Percentiles rank a stretch among this genome's conserved stretches.
These are phyloP conservation scores for Podospora appendiculata DNA, from an alignment of 495 filamentous ascomycete species.

Conservation along the genomic window DNA sequence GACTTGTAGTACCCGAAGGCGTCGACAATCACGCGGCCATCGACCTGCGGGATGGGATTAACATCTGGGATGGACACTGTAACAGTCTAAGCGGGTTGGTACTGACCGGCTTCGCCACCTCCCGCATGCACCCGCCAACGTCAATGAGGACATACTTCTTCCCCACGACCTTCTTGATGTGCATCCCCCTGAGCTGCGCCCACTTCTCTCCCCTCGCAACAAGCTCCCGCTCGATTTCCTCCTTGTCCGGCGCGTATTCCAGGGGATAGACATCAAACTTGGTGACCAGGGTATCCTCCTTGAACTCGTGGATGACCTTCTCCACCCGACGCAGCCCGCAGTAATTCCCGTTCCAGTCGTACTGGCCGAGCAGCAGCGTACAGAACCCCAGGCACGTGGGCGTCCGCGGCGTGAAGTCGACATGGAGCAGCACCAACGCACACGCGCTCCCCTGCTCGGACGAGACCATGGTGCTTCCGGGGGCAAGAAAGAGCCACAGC, in stretches of 20 bases:
- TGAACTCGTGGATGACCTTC: conserved; percentile 33
- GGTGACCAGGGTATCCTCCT: conserved; percentile 43
- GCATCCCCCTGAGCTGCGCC: conserved; percentile 41
- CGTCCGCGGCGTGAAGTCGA: background rate
- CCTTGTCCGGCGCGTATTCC: conserved; percentile 35
- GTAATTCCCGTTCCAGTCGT: conserved; percentile 48
- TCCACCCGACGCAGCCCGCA: conserved; percentile 36
- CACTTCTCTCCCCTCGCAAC: conserved; percentile 36
- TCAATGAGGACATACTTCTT: too few relatives aligned
- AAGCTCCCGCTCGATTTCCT: conserved; percentile 25
- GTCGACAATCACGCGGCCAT: too few relatives aligned
- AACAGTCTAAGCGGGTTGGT: too few relatives aligned
- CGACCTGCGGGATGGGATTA: too few relatives aligned
- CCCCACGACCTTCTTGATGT: too few relatives aligned
- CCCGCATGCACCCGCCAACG: too few relatives aligned
- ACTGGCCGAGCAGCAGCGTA: conserved; percentile 22
- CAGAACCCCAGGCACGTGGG: conserved; percentile 6
- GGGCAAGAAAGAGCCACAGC: conserved; percentile 23
- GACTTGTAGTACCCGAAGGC: too few relatives aligned
- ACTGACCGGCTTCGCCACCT: too few relatives aligned
- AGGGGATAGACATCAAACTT: conserved; percentile 45
- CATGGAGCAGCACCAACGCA: background rate
- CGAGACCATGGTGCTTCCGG: conserved; percentile 13
- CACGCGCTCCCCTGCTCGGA: conserved; percentile 3
- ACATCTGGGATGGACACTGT: too few relatives aligned